Conservation (phyloP, 805 yeast genomes). For the Saccharomycopsis sp. region DNA sequence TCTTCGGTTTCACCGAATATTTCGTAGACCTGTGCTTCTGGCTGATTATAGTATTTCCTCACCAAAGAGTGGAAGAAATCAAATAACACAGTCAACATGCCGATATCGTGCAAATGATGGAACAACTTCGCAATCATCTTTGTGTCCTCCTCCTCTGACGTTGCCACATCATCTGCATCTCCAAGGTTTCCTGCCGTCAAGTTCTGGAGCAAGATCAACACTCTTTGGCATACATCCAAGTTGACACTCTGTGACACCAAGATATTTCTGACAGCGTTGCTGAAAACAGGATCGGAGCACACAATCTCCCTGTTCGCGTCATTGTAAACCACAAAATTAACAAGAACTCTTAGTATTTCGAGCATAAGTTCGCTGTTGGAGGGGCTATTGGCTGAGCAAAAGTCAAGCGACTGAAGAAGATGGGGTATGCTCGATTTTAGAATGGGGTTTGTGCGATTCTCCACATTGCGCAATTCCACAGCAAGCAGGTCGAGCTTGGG, state of each 20-base stretch:
- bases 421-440: background rate
- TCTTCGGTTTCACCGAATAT: too few relatives aligned
- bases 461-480: background rate
- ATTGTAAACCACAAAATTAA: conserved; percentile 17
- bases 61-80: too few relatives aligned
- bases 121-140: conserved; percentile 4
- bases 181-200: conserved; percentile 8
- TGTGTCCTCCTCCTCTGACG: background rate
- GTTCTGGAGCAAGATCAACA: conserved; percentile 13
- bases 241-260: background rate
- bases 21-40: too few relatives aligned
- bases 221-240: background rate
- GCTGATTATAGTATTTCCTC: background rate
- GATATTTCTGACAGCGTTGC: conserved; percentile 4
- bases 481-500: background rate
- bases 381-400: background rate
- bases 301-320: conserved; percentile 13
- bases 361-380: background rate
- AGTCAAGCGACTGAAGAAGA: background rate
- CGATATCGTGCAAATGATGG: background rate
- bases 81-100: background rate
- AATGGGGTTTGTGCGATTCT: background rate
- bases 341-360: conserved; percentile 15
- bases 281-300: background rate
- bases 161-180: conserved; percentile 6